phyloP scores from a whole-genome alignment of 768 basidiomycete genomes.

The Amylocystis lapponica region DNA sequence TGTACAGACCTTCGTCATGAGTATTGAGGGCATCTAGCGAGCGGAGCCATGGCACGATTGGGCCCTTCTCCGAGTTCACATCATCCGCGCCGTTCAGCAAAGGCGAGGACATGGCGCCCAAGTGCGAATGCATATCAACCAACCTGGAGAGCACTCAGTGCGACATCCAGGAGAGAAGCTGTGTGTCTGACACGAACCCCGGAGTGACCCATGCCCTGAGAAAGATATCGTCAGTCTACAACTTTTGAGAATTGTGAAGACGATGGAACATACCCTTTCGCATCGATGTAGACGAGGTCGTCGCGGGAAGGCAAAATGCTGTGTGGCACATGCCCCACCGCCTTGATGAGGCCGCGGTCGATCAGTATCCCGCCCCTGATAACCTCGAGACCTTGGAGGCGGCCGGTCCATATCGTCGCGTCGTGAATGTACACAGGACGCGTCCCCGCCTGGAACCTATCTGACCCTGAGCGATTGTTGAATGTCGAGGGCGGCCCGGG shows the following conservation, averaged over 20 bases:
- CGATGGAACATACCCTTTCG: conserved; percentile 27
- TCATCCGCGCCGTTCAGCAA: conserved; percentile 39
- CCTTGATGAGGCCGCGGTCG: conserved; percentile 56
- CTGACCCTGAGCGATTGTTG: conserved; percentile 34
- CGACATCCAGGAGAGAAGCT: neutral
- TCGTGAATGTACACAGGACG: conserved; percentile 52
- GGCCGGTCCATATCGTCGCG: conserved; percentile 77
- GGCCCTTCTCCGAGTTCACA: conserved; percentile 47
- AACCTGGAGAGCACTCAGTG: conserved; percentile 24
- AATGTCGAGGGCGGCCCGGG: conserved; percentile 35
- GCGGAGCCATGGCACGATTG: conserved; percentile 58
- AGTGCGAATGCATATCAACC: conserved; percentile 55
- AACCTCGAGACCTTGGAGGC: conserved; percentile 47
- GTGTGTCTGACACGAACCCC: conserved; percentile 15
- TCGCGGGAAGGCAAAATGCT: neutral
- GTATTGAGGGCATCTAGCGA: conserved; percentile 72
- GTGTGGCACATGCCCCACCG: conserved; percentile 34
- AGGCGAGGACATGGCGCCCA: conserved; percentile 34
- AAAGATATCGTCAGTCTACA: neutral
- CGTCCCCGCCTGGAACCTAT: conserved; percentile 53
- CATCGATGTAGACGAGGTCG: conserved; percentile 41
- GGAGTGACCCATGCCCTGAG: conserved; percentile 64
- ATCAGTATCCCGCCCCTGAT: conserved; percentile 57
- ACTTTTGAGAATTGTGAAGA: neutral
- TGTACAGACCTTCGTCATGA: conserved; percentile 43